Evolutionary conservation across 73 alveolate species (phyloP).

Genomic region (Uronychia binucleata): DNA sequence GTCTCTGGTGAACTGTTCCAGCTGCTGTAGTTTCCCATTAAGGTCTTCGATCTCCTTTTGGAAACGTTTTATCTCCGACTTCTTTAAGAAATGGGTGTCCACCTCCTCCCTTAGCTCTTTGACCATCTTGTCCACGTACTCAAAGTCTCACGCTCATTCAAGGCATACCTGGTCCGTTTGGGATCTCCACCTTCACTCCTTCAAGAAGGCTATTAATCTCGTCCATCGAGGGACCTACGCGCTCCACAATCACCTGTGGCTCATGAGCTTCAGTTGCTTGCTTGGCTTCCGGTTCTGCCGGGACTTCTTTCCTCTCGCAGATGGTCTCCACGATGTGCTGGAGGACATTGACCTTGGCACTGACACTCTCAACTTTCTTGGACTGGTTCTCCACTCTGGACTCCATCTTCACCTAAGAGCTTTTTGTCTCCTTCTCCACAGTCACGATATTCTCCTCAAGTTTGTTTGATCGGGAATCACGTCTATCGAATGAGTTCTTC

Average conservation of each 20-base stretch:
- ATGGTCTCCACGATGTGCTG: background rate
- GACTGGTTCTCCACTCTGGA: background rate
- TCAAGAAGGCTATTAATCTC: background rate
- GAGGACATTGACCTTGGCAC: background rate
- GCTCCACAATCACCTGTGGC: background rate
- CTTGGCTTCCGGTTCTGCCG: background rate
- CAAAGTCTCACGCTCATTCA: background rate
- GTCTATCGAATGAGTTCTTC: background rate
- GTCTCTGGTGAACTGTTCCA: background rate
- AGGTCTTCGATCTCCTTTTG: background rate
- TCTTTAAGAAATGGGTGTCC: background rate
- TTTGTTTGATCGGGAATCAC: background rate
- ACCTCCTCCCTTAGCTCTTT: background rate
- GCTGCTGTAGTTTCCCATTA: background rate
- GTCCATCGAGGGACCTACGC: background rate
- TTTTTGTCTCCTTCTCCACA: background rate
- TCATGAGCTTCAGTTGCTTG: background rate
- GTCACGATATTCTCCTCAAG: background rate
- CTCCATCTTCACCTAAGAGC: background rate
- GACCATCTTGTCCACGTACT: background rate
- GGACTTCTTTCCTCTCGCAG: background rate
- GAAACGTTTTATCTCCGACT: background rate
- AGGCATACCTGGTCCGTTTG: background rate
- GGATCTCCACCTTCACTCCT: background rate
- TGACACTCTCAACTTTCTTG: background rate